Base-by-base conservation (phyloP, 2,329 filamentous ascomycete species). In the Fusarium beomiforme region DNA sequence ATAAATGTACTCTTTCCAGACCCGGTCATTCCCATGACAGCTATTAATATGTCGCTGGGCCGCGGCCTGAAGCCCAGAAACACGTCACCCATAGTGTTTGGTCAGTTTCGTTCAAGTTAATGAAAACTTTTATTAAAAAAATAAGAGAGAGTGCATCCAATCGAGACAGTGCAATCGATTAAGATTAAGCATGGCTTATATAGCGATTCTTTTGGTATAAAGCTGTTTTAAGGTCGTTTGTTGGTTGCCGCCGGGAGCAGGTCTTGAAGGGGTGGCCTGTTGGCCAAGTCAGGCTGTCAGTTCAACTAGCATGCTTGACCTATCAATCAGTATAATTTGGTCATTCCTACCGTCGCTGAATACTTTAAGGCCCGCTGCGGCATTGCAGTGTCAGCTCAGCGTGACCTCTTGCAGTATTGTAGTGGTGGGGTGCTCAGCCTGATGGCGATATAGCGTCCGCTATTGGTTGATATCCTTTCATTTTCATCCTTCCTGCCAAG, bases 1-100 rank as follows among this genome's bases (percentile, higher is more conserved):
- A 67, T 67, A n/a, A 67, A 64, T 5, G 54, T 59, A 23, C 64
- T 67, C 16, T 64, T 64, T 6, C 64, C 60, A 19, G 64, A 34
- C n/a, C 64, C 64, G 6, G 60, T 64, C 43, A 67, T 54, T 13
- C 60, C 64, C 60, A 67, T 67, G 4, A 67, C 12, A 4, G 64
- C 64, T n/a, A 67, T 47, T 8, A 59, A 46, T 3, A 67, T 34
- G 26, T 59, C 46, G 11, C 46, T 59, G 8, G 26, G 12, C 21
- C 12, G 34, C 1, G 21, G 47, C 8, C 47, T 34, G 34, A 34
- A 34, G 47, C 47, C 21, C 24, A 8, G 8, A 6, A 50, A 34
- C 24, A 50, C 12, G 12, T 50, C 47, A 7, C 21, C 4, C 47
- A 34, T 50, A 16, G 46, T 11, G 21, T 6, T 12, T 19, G 31